phyloP scores from a whole-genome alignment of 2,329 filamentous ascomycete genomes.

The Orbilia ellipsospora region DNA sequence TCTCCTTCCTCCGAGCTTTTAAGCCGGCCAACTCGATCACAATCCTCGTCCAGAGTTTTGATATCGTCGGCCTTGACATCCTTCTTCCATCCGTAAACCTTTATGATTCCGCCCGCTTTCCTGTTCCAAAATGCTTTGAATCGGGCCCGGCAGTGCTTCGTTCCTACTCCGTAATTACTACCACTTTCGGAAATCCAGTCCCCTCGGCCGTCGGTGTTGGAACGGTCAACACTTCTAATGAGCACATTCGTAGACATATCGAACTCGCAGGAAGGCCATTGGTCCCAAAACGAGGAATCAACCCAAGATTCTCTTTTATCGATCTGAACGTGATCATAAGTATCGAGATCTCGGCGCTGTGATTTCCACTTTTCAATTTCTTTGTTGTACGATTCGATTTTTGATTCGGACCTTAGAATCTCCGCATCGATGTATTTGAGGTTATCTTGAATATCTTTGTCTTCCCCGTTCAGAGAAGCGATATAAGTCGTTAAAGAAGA shows the following conservation, averaged over 20 bases:
- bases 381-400: constrained; percentile 3
- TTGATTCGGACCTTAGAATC: neutral
- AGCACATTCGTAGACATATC: neutral
- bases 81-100: constrained; percentile 5
- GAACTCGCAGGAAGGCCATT: neutral
- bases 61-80: constrained; percentile 17
- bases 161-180: constrained; percentile 1
- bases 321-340: neutral
- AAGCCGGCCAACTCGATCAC: neutral
- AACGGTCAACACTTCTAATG: neutral
- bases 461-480: constrained; percentile 7
- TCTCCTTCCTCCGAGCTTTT: neutral
- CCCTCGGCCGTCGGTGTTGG: neutral
- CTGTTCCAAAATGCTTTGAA: neutral
- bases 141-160: neutral
- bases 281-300: constrained; percentile 2
- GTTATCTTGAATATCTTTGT: neutral
- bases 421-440: neutral
- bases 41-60: constrained; percentile 3
- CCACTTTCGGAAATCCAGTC: neutral
- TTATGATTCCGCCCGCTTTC: constrained; percentile 4
- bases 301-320: constrained; percentile 3
- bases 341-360: neutral
- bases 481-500: constrained; percentile 5
- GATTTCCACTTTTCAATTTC: constrained; percentile 9